Base-by-base conservation (phyloP, 2,329 filamentous ascomycete species). In the Septoria petroselini region DNA sequence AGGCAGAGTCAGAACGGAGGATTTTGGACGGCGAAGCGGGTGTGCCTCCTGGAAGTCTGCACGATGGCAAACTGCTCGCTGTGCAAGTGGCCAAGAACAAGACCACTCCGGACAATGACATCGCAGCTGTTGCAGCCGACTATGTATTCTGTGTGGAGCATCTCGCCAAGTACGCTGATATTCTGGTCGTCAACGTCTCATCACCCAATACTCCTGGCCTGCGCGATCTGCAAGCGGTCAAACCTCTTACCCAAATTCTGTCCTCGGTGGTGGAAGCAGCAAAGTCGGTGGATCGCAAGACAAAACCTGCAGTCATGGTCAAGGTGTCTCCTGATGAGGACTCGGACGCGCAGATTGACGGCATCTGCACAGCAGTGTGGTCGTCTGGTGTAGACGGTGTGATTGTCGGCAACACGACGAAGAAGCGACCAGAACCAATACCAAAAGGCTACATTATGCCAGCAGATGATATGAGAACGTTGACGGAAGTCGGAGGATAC, bases 1-100 rank as follows among this genome's bases (percentile, higher is more conserved):
- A 78, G 45, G 80, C 80, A 9, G 73, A 77, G 11, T 79, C 81
- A 0, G 89, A 94, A 70, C 72, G 78, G 35, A 77, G 82, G 9
- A 84, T 98, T 1, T 74, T 97, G 30, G 78, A 93, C 60, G 90
- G 89, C 17, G 80, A 83, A 48, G 86, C 83, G 35, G 63, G 81
- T 30, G 88, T 95, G 0, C 88, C 89, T 0, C 84, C 90, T 0
- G 88, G 93, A n/a, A 88, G 86, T 69, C 73, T 98, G 61, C 72
- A 76, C 11, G 74, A 82, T 0, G 91, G 91, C 11, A 82, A 85
- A 53, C 73, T 96, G 50, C 76, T 98, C 54, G 85, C 88, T 12
- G 90, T 98, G 14, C 93, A 98, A 72, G 82, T 97, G 34, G 91
- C 91, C 43, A 98, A 98, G 82, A 97, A 97, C 74, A 97, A 96